These are phyloP conservation scores for Populus hybrid DNA, from an alignment of 441 rosid species.

Conservation along the genomic window DNA sequence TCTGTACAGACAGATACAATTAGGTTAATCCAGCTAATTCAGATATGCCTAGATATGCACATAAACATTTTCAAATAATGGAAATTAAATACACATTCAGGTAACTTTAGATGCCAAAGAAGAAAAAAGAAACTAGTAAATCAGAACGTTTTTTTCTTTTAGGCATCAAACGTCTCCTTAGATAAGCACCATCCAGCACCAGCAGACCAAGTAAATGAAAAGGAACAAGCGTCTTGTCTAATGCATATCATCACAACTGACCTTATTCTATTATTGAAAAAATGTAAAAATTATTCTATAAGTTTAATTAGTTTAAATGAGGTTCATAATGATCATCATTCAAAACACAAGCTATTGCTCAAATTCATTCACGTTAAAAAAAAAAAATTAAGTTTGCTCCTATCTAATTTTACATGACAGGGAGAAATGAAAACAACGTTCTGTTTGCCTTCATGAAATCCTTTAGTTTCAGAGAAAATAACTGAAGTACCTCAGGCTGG, in stretches of 20 bases:
- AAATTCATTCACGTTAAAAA: neutral
- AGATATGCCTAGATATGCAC: neutral
- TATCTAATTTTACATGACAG: neutral
- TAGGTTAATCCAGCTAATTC: neutral
- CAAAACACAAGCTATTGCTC: neutral
- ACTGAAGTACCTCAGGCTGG: slow-evolving; percentile 77
- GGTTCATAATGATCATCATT: neutral
- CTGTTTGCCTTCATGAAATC: neutral
- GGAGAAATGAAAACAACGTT: neutral
- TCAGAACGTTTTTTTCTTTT: neutral
- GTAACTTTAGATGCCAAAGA: neutral
- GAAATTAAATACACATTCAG: neutral
- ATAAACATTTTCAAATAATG: neutral
- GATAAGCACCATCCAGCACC: neutral
- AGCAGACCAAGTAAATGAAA: neutral
- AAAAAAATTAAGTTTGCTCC: neutral
- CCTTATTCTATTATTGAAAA: neutral
- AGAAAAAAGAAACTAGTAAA: neutral
- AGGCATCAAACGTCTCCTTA: neutral
- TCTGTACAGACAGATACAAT: slow-evolving; percentile 35
- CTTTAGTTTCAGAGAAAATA: neutral
- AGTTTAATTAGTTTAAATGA: neutral
- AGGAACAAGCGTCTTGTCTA: neutral
- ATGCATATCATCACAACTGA: neutral
- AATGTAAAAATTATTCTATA: neutral